These are phyloP conservation scores for Skeletonema grethae DNA, from an alignment of 108 stramenopile genomes.

Conservation along the genomic window DNA sequence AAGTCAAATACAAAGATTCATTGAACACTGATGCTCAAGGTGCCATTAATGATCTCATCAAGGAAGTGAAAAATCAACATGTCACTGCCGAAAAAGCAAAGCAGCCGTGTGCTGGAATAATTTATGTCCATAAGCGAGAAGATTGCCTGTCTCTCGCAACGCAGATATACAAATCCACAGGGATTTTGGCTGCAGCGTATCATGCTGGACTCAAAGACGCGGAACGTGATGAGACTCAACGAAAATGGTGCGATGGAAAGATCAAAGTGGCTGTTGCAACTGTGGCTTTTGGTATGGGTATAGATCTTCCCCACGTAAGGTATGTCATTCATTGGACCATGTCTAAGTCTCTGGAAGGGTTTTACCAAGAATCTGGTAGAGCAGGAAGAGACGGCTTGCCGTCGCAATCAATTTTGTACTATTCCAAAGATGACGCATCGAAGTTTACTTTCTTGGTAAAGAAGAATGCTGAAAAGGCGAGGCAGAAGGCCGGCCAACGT, in stretches of 20 bases:
- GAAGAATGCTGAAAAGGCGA: slow-evolving; percentile 38
- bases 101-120: slow-evolving; percentile 79
- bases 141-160: slow-evolving; percentile 60
- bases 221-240: slow-evolving; percentile 58
- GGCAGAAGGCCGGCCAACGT: slow-evolving; percentile 24
- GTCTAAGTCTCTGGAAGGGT: slow-evolving; percentile 86
- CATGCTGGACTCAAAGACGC: slow-evolving; percentile 74
- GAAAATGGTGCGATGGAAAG: slow-evolving; percentile 61
- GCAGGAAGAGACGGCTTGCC: slow-evolving; percentile 88
- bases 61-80: slow-evolving; percentile 65
- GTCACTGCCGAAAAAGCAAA: slow-evolving; percentile 25
- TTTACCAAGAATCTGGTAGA: slow-evolving; percentile 90
- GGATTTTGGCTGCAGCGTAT: slow-evolving; percentile 48
- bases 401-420: slow-evolving; percentile 79
- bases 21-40: slow-evolving; percentile 37
- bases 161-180: slow-evolving; percentile 34
- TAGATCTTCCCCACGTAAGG: slow-evolving; percentile 84
- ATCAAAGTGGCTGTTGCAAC: slow-evolving; percentile 79
- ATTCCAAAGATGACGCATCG: slow-evolving; percentile 75
- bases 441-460: slow-evolving; percentile 66
- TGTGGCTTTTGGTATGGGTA: slow-evolving; percentile 95
- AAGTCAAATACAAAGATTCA: slow-evolving; percentile 69
- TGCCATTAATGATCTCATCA: slow-evolving; percentile 57
- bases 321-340: slow-evolving; percentile 91
- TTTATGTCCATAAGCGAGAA: slow-evolving; percentile 94